Conservation (phyloP, 148 eudicot species). For the Simmondsia chinensis region DNA sequence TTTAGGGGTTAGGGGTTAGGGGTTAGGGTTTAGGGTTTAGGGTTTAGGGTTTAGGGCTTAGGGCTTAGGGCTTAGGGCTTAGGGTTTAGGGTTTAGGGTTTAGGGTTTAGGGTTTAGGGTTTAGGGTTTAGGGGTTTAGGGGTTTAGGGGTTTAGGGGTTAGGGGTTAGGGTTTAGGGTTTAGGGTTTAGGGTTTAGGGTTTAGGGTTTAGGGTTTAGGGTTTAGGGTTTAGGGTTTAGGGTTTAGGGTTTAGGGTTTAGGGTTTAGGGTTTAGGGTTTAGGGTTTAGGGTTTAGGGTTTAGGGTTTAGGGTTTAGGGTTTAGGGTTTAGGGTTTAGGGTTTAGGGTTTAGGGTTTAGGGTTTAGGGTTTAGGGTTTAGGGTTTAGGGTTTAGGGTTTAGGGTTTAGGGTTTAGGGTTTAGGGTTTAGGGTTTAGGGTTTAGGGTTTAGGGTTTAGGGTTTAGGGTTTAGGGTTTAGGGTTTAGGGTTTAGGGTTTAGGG, state of each 20-base stretch:
- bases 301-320: slow-evolving; percentile 8
- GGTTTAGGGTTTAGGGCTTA: slow-evolving; percentile 1
- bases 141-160: too few relatives aligned
- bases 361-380: slow-evolving; percentile 4
- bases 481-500: slow-evolving; percentile 7
- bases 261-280: slow-evolving; percentile 5
- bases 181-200: slow-evolving; percentile 3
- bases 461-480: slow-evolving; percentile 4
- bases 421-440: slow-evolving; percentile 4
- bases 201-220: slow-evolving; percentile 4
- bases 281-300: slow-evolving; percentile 3
- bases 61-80: slow-evolving; percentile 5
- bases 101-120: slow-evolving; percentile 10
- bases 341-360: slow-evolving; percentile 3
- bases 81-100: slow-evolving; percentile 5
- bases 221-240: slow-evolving; percentile 11
- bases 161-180: slow-evolving; percentile 5
- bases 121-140: slow-evolving; percentile 2
- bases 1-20: slow-evolving; percentile 9
- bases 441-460: slow-evolving; percentile 6
- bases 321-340: slow-evolving; percentile 9
- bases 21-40: slow-evolving; percentile 5
- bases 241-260: slow-evolving; percentile 3
- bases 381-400: slow-evolving; percentile 1
- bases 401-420: slow-evolving; percentile 11